Evolutionary conservation across 495 filamentous ascomycete species (phyloP).

Genomic region (Penicillium desertorum): DNA sequence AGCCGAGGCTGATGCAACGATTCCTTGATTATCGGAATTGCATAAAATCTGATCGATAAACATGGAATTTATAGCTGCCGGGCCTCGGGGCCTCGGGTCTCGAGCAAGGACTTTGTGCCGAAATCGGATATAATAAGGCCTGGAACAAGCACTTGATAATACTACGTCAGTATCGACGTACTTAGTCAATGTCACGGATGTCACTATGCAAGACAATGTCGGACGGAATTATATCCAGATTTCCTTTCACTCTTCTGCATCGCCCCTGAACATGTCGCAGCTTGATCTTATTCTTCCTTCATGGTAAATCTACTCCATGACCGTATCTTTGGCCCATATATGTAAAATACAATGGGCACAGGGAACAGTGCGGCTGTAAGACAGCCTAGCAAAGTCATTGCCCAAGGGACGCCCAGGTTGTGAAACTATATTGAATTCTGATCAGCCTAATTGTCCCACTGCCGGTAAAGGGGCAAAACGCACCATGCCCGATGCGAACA

Average conservation of each 20-base stretch:
- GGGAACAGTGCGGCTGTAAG: constrained; percentile 57
- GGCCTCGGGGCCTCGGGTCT: neutral
- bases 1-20: neutral
- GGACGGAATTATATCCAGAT: neutral
- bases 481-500: constrained; percentile 59
- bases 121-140: too few species aligned
- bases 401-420: constrained; percentile 57
- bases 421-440: constrained; percentile 38
- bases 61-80: neutral
- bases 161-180: neutral
- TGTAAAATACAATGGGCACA: constrained; percentile 62
- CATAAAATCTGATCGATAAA: neutral
- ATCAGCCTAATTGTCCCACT: constrained; percentile 28
- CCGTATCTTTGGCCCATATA: constrained; percentile 59
- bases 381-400: constrained; percentile 59
- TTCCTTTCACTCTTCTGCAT: neutral
- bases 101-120: neutral
- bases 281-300: neutral
- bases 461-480: constrained; percentile 35
- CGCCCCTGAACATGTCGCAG: neutral
- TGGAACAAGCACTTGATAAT: too few species aligned
- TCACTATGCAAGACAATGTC: neutral
- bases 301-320: constrained; percentile 31
- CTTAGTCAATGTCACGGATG: neutral
- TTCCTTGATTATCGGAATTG: neutral